Base-by-base conservation (phyloP, 768 basidiomycete genomes). In the Crucibulum laeve region DNA sequence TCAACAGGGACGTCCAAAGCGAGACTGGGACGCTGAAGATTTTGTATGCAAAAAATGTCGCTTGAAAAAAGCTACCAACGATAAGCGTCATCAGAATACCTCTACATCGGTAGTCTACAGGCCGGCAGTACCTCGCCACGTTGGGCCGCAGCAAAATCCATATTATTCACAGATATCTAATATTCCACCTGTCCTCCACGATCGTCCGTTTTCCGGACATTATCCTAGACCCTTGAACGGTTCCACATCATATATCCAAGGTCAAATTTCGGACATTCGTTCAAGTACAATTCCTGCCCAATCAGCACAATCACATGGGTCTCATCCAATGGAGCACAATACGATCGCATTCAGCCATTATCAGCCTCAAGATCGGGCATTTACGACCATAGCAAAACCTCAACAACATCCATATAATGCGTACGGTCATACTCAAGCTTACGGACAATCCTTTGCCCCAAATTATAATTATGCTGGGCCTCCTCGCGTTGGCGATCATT, bases 11-110 rank as follows among this genome's bases (percentile, higher is more conserved):
- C 74, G 73, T 11, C 78, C 76, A 3, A 76, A 70, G 50, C 80
- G 91, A 15, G 81, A 93, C 52, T 96, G 93, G 93, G 79, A 88
- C 40, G 56, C 67, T n/a, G 88, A 87, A 42, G 87, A 92, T 32
- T 96, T 96, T 57, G 60, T 81, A 47, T 93, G 90, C 59, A 67
- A 65, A 36, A 67, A 67, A 25, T 91, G 89, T 60, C 74, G 59
- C 25, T 46, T 46, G 15, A 50, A 53, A 23, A 46, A 18, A 19
- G 11, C 4, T 32, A 15, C 11, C 11, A 11, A 32, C 28, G 11
- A 32, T 32, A 15, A 32, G 11, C 11, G 15, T 32, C 28, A n/a
- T n/a, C n/a, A n/a, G n/a, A n/a, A n/a, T n/a, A n/a, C n/a, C n/a
- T n/a, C n/a, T n/a, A n/a, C n/a, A n/a, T n/a, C n/a, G n/a, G n/a